A percentile compares a stretch with the other conserved stretches of the same genome.
These are phyloP conservation scores for Agroathelia rolfsii DNA, from an alignment of 1,284 basidiomycete species.

Conservation along the genomic window DNA sequence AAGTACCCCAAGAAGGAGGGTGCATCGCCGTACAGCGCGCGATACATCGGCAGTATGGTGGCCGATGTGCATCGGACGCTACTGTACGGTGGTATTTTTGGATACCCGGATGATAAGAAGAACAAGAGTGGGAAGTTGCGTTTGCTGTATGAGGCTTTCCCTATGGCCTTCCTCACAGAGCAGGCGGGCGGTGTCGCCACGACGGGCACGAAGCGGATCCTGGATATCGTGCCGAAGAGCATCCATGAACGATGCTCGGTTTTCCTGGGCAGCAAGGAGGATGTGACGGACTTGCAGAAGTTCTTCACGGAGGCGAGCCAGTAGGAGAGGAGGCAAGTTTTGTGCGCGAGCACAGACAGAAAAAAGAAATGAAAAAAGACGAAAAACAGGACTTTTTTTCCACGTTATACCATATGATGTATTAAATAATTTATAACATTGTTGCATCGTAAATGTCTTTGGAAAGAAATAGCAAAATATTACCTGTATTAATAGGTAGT, in stretches of 20 bases:
- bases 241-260: constrained; percentile 94
- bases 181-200: constrained; percentile 95
- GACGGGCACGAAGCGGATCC: constrained; percentile 84
- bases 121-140: constrained; percentile 92
- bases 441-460: no score
- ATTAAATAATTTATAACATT: no score
- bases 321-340: no score
- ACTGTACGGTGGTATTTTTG: constrained; percentile 97
- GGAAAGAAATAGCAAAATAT: no score
- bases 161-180: constrained; percentile 96
- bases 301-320: constrained; percentile 60
- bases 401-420: no score
- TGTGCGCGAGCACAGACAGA: no score
- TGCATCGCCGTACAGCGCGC: constrained; percentile 79
- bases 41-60: constrained; percentile 99
- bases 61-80: constrained; percentile 95
- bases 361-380: no score
- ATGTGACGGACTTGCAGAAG: constrained; percentile 83
- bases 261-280: constrained; percentile 91
- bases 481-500: no score
- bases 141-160: constrained; percentile 96
- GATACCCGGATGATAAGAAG: constrained; percentile 98
- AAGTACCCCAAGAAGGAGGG: constrained; percentile 78
- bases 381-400: no score
- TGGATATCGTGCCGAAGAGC: constrained; percentile 82